These are phyloP conservation scores for Malus sylvestris DNA, from an alignment of 306 rosid genomes.

Conservation along the genomic window DNA sequence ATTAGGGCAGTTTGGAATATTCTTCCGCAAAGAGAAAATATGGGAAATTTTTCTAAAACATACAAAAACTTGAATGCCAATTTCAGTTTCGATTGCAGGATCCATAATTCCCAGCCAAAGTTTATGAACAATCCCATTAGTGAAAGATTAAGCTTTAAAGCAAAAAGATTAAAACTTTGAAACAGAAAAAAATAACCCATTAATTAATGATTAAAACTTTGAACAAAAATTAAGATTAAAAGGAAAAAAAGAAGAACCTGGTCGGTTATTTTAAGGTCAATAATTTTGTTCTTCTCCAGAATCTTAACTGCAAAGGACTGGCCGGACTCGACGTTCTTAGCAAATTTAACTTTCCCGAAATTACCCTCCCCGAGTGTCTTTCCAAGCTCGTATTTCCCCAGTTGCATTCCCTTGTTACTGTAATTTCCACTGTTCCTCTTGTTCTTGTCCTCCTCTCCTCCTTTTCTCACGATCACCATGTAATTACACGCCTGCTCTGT, in stretches of 20 bases:
- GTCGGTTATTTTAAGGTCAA: slow-evolving; percentile 49
- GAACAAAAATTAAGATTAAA: not conserved
- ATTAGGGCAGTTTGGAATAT: not conserved
- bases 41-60: not conserved
- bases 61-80: not conserved
- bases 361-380: slow-evolving; percentile 79
- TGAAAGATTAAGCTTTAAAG: not conserved
- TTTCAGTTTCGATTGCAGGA: not conserved
- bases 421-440: not conserved
- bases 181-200: not conserved
- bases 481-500: not conserved
- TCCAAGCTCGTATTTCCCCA: slow-evolving; percentile 79
- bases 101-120: too few species aligned
- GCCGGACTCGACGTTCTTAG: slow-evolving; percentile 46
- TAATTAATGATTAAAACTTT: not conserved
- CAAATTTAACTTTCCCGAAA: slow-evolving; percentile 84
- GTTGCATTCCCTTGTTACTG: slow-evolving; percentile 26
- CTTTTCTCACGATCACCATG: slow-evolving; percentile 29
- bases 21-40: too few species aligned
- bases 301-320: slow-evolving; percentile 68
- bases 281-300: slow-evolving; percentile 56
- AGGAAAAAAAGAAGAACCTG: slow-evolving; percentile 36
- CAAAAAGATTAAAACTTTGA: not conserved
- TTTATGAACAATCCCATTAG: not conserved
- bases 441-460: slow-evolving; percentile 10